These are phyloP conservation scores for Suhomyces ambrosiae DNA, from an alignment of 1,139 yeast species.

Conservation along the genomic window DNA sequence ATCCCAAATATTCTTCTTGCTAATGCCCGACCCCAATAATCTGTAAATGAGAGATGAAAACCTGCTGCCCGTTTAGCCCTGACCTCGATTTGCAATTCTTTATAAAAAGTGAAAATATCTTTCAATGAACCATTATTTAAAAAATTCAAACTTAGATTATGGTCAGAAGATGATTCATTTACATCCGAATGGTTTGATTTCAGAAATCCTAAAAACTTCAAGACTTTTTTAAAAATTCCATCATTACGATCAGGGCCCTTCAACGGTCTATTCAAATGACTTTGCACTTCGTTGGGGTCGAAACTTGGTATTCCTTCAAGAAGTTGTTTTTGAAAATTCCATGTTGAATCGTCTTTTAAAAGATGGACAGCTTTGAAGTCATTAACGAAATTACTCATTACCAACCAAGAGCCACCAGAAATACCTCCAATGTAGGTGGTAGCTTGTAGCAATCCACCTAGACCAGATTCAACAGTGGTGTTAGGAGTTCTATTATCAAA, in stretches of 20 bases:
- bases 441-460: slow-evolving; percentile 58
- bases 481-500: slow-evolving; percentile 49
- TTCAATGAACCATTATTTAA: slow-evolving; percentile 18
- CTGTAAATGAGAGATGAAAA: slow-evolving; percentile 60
- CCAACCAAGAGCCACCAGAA: slow-evolving; percentile 73
- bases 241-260: background rate
- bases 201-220: slow-evolving; percentile 16
- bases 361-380: slow-evolving; percentile 45
- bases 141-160: background rate
- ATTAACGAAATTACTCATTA: slow-evolving; percentile 53
- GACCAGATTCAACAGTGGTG: slow-evolving; percentile 20
- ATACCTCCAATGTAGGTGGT: slow-evolving; percentile 60
- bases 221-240: slow-evolving; percentile 15
- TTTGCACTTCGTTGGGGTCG: slow-evolving; percentile 27
- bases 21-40: slow-evolving; percentile 68
- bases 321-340: slow-evolving; percentile 53
- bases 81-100: slow-evolving; percentile 53
- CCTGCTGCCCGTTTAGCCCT: slow-evolving; percentile 55
- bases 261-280: background rate
- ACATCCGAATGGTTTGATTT: background rate
- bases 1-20: slow-evolving; percentile 48
- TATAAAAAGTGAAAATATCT: slow-evolving; percentile 47
- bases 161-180: no score
- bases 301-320: slow-evolving; percentile 58
- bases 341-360: slow-evolving; percentile 29